phyloP scores from a whole-genome alignment of 352 stramenopile genomes.

The Pythium coloratum region DNA sequence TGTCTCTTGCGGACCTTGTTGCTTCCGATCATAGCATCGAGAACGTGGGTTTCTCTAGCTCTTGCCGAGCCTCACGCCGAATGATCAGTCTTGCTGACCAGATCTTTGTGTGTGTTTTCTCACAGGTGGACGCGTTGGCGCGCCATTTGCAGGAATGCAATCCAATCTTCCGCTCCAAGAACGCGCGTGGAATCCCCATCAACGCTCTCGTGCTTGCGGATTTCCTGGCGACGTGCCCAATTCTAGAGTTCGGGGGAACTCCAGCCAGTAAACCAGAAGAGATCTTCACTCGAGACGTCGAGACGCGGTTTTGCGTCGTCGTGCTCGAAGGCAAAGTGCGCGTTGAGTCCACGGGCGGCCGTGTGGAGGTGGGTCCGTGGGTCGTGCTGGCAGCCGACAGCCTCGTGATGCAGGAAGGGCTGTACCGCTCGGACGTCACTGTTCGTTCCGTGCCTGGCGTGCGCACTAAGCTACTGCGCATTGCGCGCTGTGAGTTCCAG shows the following conservation, averaged over 20 bases:
- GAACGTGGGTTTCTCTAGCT: slow-evolving; percentile 21
- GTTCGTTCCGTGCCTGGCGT: slow-evolving; percentile 33
- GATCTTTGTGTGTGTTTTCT: neutral
- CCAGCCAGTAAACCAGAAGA: slow-evolving; percentile 20
- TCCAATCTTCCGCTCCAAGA: slow-evolving; percentile 36
- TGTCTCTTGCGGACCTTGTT: slow-evolving; percentile 46
- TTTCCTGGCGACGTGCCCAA: slow-evolving; percentile 34
- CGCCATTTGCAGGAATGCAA: slow-evolving; percentile 37
- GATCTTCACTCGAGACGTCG: slow-evolving; percentile 32
- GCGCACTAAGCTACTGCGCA: slow-evolving; percentile 29
- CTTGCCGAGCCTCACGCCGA: neutral
- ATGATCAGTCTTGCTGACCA: neutral
- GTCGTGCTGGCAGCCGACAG: slow-evolving; percentile 40
- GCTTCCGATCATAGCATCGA: slow-evolving; percentile 40
- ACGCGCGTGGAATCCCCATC: slow-evolving; percentile 29
- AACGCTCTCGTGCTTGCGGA: slow-evolving; percentile 24
- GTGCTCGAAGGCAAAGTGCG: slow-evolving; percentile 39
- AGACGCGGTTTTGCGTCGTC: slow-evolving; percentile 35
- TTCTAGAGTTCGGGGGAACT: slow-evolving; percentile 30
- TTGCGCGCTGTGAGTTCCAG: slow-evolving; percentile 48
- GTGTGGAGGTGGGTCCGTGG: slow-evolving; percentile 36
- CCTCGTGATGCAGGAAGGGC: slow-evolving; percentile 43
- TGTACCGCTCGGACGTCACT: slow-evolving; percentile 40
- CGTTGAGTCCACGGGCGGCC: slow-evolving; percentile 29
- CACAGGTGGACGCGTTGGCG: slow-evolving; percentile 32